phyloP scores from a whole-genome alignment of 2,329 filamentous ascomycete species.

The Huntiella decipiens region DNA sequence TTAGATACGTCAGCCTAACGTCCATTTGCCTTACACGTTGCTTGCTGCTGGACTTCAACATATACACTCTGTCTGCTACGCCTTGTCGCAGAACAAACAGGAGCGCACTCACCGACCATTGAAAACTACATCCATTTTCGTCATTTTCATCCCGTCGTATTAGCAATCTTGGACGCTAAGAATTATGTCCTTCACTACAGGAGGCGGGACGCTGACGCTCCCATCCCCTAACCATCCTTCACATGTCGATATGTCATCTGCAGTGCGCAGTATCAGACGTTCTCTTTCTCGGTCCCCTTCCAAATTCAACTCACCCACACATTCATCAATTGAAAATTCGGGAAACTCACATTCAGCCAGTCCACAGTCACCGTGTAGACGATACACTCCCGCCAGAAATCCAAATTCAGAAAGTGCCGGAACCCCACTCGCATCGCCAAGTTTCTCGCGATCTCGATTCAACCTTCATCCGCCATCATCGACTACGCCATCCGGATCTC shows the following conservation, averaged over 20 bases:
- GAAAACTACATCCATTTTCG: too few species aligned
- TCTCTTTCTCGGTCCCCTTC: slow-evolving; percentile 90
- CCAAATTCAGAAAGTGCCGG: slow-evolving; percentile 7
- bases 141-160: too few species aligned
- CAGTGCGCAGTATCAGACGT: slow-evolving; percentile 65
- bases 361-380: slow-evolving; percentile 34
- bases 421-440: slow-evolving; percentile 4
- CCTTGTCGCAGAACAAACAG: too few species aligned
- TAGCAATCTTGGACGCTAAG: not conserved
- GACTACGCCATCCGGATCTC: slow-evolving; percentile 10
- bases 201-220: slow-evolving; percentile 59
- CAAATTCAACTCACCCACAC: slow-evolving; percentile 35
- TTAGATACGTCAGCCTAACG: too few species aligned
- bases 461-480: slow-evolving; percentile 1
- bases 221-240: slow-evolving; percentile 71
- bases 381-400: slow-evolving; percentile 15
- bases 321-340: slow-evolving; percentile 20
- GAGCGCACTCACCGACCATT: too few species aligned
- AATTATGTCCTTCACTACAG: slow-evolving; percentile 40
- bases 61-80: not conserved
- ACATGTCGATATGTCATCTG: slow-evolving; percentile 64
- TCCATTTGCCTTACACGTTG: too few species aligned
- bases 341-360: slow-evolving; percentile 33
- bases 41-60: not conserved
- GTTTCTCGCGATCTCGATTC: slow-evolving; percentile 4